A percentile compares a stretch with the other conserved stretches of the same genome.
phyloP scores from a whole-genome alignment of 139 green algal genomes.

The Chloropicon primus region DNA sequence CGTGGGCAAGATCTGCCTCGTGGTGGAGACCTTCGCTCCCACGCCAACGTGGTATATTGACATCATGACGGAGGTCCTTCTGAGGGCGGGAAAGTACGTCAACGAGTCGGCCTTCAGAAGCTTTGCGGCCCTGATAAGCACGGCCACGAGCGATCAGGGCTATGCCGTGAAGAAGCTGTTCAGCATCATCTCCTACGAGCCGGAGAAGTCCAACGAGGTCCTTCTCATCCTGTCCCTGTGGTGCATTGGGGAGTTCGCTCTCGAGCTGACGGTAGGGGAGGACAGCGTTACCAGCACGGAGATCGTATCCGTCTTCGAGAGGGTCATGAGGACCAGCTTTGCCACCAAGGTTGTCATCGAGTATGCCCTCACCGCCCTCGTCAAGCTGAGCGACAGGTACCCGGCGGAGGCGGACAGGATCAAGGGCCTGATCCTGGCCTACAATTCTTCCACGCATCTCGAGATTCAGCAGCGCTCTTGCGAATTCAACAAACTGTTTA shows the following conservation, averaged over 20 bases:
- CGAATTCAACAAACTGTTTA: slow-evolving; percentile 62
- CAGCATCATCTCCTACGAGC: slow-evolving; percentile 1
- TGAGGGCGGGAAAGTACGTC: not conserved
- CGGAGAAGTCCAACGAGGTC: not conserved
- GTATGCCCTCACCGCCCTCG: slow-evolving; percentile 63
- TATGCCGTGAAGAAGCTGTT: slow-evolving; percentile 31
- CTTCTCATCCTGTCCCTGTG: slow-evolving; percentile 36
- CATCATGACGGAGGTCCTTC: slow-evolving; percentile 45
- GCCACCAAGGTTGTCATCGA: slow-evolving; percentile 20
- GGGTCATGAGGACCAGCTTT: slow-evolving; percentile 18
- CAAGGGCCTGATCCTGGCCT: not conserved
- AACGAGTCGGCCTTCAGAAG: slow-evolving; percentile 63
- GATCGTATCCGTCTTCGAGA: slow-evolving; percentile 39
- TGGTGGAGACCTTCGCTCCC: slow-evolving; percentile 78
- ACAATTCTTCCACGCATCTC: slow-evolving; percentile 28
- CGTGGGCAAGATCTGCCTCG: slow-evolving; percentile 70
- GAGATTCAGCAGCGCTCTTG: slow-evolving; percentile 65
- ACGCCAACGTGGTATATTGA: slow-evolving; percentile 88
- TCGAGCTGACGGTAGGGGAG: slow-evolving; percentile 46
- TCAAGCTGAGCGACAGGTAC: slow-evolving; percentile 69
- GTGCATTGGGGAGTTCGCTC: slow-evolving; percentile 82
- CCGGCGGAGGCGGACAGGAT: slow-evolving; percentile 24
- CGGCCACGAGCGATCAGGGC: slow-evolving; percentile 68
- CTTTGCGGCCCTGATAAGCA: slow-evolving; percentile 75
- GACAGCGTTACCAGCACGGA: slow-evolving; percentile 27